A percentile compares a stretch with the other conserved stretches of the same genome.
phyloP scores from a whole-genome alignment of 495 filamentous ascomycete species.

The Tuber calosporum region DNA sequence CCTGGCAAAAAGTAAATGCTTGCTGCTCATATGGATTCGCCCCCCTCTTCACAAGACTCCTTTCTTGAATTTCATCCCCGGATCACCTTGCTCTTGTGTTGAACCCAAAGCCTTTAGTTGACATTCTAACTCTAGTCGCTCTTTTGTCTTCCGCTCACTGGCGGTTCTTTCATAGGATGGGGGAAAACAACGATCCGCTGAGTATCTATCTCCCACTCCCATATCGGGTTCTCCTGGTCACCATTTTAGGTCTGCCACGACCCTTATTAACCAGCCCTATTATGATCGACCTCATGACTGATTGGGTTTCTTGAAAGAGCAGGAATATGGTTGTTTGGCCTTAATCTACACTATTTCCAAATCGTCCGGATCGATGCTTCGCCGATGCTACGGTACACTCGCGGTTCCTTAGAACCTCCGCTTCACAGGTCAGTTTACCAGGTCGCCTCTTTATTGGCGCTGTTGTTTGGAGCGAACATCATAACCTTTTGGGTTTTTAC shows the following conservation, averaged over 20 bases:
- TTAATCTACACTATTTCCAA: slow-evolving; percentile 41
- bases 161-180: slow-evolving; percentile 17
- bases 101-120: neutral
- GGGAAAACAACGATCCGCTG: slow-evolving; percentile 24
- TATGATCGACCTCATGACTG: neutral
- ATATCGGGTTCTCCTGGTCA: slow-evolving; percentile 38
- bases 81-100: neutral
- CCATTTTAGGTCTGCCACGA: slow-evolving; percentile 35
- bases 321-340: slow-evolving; percentile 41
- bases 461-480: slow-evolving; percentile 62
- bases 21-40: neutral
- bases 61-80: neutral
- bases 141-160: slow-evolving; percentile 9
- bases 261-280: neutral
- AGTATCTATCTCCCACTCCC: slow-evolving; percentile 39
- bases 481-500: slow-evolving; percentile 76
- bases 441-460: slow-evolving; percentile 64
- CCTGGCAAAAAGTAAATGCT: slow-evolving; percentile 8
- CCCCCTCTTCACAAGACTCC: slow-evolving; percentile 15
- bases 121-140: slow-evolving; percentile 14
- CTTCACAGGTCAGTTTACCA: slow-evolving; percentile 78
- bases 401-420: slow-evolving; percentile 52
- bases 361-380: slow-evolving; percentile 36
- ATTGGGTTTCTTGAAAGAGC: neutral
- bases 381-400: slow-evolving; percentile 39